Base-by-base conservation (phyloP, 257 asterid genomes). In the Scutellaria minor region DNA sequence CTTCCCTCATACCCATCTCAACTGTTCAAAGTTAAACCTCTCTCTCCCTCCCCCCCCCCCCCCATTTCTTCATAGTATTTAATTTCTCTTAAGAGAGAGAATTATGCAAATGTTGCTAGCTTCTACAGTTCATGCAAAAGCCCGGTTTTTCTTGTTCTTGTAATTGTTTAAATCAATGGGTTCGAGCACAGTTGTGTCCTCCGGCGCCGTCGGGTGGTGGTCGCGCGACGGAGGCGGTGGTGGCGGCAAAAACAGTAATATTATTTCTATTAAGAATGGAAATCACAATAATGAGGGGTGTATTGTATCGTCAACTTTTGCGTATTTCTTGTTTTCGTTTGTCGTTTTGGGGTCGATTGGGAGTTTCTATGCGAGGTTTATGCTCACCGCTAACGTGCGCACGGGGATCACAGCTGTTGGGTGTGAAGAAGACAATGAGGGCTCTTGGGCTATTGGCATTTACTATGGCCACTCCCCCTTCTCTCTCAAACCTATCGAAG, bases 381-480 rank as follows among this genome's bases (percentile, higher is more conserved):
- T 92, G 84, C 72, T 92, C 65, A 24, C 91, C 57, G 81, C 94
- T 39, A 83, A 86, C 79, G 93, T 82, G 80, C 94, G 85, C 75
- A n/a, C 78, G 65, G 84, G 81, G 72, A 71, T 87, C 68, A 81
- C 84, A 72, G 47, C 77, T 52, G 35, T 75, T 41, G 99, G 98
- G 0, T 95, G 98, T 63, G 77, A 62, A 24, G 88, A 86, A 39
- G 99, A 95, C 78, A 84, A 80, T 70, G 99, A 92, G 78, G 99
- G 99, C 15, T 90, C 98, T 0, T 95, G 99, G 99, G 82, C 98
- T 41, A 48, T 95, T 44, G 99, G 99, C 47, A 84, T 92, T 77
- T 92, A 79, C 85, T 86, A 86, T 64, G 99, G 99, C 7, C 91
- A 92, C 60, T 92, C 97, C 13, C 99, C 99, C 15, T 90, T 95